phyloP scores from a whole-genome alignment of 1,284 basidiomycete genomes.

The Coniophora puteana region DNA sequence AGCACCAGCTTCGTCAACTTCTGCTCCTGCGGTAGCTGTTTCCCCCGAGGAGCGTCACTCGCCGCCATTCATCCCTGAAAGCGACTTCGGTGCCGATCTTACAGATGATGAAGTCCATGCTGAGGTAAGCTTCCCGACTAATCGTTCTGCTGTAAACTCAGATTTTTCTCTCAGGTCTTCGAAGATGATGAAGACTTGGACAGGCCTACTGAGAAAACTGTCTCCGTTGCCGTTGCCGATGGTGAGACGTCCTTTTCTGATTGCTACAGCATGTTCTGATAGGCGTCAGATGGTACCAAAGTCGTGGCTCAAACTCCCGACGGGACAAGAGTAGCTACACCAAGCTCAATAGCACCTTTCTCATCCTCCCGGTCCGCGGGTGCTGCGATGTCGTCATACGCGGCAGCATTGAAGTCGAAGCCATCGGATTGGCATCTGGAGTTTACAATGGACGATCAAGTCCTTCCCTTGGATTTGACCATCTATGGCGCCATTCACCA shows the following conservation, averaged over 20 bases:
- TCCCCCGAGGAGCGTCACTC: constrained; percentile 16
- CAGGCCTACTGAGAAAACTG: constrained; percentile 73
- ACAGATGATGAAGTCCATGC: constrained; percentile 82
- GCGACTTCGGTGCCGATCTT: constrained; percentile 65
- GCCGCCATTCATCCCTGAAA: constrained; percentile 52
- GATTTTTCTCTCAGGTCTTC: constrained; percentile 43
- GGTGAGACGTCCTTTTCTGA: constrained; percentile 39
- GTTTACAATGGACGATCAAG: constrained; percentile 88
- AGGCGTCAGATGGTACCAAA: constrained; percentile 76
- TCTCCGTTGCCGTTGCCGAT: constrained; percentile 79
- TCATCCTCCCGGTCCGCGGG: constrained; percentile 38
- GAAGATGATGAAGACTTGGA: constrained; percentile 74
- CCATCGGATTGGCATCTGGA: constrained; percentile 96
- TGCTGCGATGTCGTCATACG: constrained; percentile 74
- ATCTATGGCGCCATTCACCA: constrained; percentile 96
- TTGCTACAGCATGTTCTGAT: no score
- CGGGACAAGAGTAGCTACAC: constrained; percentile 91
- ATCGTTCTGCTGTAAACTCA: constrained; percentile 8
- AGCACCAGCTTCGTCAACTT: constrained; percentile 2
- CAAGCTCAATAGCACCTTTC: constrained; percentile 46
- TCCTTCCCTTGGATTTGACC: constrained; percentile 83
- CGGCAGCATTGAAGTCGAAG: constrained; percentile 88
- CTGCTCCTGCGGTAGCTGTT: constrained; percentile 16
- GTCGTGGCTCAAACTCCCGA: constrained; percentile 96
- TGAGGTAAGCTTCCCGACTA: constrained; percentile 37